Evolutionary conservation across 2,329 filamentous ascomycete species (phyloP).

Genomic region (Triangularia setosa): DNA sequence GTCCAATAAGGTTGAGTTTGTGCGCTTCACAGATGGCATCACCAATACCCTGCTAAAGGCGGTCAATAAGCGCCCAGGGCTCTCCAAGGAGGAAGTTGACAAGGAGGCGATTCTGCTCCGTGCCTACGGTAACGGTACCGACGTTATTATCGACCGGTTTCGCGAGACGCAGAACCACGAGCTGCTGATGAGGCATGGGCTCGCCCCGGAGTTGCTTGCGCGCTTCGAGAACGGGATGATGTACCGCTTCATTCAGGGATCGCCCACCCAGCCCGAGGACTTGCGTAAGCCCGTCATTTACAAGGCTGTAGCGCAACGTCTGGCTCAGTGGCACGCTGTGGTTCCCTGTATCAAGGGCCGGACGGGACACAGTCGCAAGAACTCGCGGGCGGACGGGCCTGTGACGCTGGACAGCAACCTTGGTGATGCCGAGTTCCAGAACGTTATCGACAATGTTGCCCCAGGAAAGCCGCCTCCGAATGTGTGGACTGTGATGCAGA

Average conservation of each 20-base stretch:
- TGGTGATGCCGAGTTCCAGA: conserved; percentile 35
- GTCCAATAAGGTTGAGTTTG: conserved; percentile 70
- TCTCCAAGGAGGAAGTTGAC: conserved; percentile 74
- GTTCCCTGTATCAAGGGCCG: conserved; percentile 52
- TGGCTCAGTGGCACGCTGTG: conserved; percentile 89
- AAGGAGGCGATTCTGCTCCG: conserved; percentile 81
- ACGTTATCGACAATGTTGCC: conserved; percentile 48
- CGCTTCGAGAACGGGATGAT: conserved; percentile 95
- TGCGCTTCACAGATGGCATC: conserved; percentile 95
- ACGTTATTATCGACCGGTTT: conserved; percentile 92
- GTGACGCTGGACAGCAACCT: conserved; percentile 31
- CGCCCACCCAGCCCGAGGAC: conserved; percentile 75
- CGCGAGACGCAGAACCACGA: conserved; percentile 78
- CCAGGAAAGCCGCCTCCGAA: conserved; percentile 74
- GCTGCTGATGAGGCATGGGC: conserved; percentile 73
- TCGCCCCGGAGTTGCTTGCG: conserved; percentile 83
- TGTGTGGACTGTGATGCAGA: conserved; percentile 92
- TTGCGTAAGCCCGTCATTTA: conserved; percentile 72
- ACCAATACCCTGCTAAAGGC: conserved; percentile 88
- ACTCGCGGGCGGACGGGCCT: conserved; percentile 27
- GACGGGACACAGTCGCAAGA: conserved; percentile 37
- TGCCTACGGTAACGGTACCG: conserved; percentile 91
- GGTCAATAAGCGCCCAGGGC: conserved; percentile 62
- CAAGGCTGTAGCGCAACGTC: conserved; percentile 73
- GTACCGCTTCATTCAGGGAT: conserved; percentile 84